Percentiles rank a stretch among this genome's conserved stretches.
These are phyloP conservation scores for Colletotrichum tanaceti DNA, from an alignment of 2,329 filamentous ascomycete species.

Conservation along the genomic window DNA sequence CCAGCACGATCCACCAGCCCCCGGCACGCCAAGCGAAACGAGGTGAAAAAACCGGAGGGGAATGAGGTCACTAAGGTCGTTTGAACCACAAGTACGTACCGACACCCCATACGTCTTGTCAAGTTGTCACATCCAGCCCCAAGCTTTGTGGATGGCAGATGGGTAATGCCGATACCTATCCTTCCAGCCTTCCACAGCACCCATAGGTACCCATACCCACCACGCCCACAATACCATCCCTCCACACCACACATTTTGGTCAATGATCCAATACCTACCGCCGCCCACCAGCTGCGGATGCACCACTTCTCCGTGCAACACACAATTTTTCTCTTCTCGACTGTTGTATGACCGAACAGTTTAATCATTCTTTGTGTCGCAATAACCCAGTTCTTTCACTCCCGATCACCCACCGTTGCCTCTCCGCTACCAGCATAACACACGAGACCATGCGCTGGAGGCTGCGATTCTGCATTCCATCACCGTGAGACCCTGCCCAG, in stretches of 20 bases:
- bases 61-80: slow-evolving; percentile 34
- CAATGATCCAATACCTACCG: slow-evolving; percentile 9
- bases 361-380: background rate
- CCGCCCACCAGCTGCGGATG: slow-evolving; percentile 4
- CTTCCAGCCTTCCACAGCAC: slow-evolving; percentile 9
- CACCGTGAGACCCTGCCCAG: slow-evolving; percentile 40
- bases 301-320: slow-evolving; percentile 7
- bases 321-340: background rate
- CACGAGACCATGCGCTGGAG: slow-evolving; percentile 37
- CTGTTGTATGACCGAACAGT: background rate
- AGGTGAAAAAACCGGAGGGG: slow-evolving; percentile 1
- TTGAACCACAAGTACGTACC: too few species aligned
- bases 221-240: too few species aligned
- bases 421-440: background rate
- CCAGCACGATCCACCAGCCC: slow-evolving; percentile 23
- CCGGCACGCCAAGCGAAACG: background rate
- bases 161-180: slow-evolving; percentile 2
- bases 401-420: background rate
- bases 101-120: background rate
- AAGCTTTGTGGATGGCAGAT: background rate
- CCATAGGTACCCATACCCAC: too few species aligned
- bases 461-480: slow-evolving; percentile 39
- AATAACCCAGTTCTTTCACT: background rate
- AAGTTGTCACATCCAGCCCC: slow-evolving; percentile 10
- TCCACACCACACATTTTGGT: slow-evolving; percentile 1